Conservation (phyloP, 805 yeast species). For the Kuraishia floccosa region DNA sequence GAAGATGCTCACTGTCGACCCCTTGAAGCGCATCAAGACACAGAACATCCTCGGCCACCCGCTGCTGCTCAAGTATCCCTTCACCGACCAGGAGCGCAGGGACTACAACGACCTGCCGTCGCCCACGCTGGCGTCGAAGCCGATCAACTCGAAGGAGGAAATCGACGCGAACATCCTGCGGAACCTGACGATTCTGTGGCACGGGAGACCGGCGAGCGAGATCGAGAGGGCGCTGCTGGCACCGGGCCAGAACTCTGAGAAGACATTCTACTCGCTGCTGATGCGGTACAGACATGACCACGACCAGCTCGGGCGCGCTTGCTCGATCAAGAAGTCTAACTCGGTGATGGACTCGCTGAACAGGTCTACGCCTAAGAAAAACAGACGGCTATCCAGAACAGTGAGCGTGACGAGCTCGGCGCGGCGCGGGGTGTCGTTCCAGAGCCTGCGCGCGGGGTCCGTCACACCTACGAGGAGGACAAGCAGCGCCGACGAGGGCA, state of each 20-base stretch:
- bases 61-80: constrained; percentile 39
- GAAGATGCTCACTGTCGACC: constrained; percentile 60
- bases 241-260: constrained; percentile 20
- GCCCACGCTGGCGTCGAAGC: constrained; percentile 39
- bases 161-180: constrained; percentile 43
- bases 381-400: constrained; percentile 25
- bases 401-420: constrained; percentile 35
- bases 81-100: constrained; percentile 20
- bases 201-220: constrained; percentile 31
- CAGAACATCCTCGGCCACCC: constrained; percentile 52
- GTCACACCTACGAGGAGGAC: constrained; percentile 12
- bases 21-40: constrained; percentile 60
- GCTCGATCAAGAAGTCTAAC: constrained; percentile 1
- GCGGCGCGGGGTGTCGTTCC: constrained; percentile 35
- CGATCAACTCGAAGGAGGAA: constrained; percentile 32
- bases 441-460: constrained; percentile 15
- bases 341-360: constrained; percentile 3
- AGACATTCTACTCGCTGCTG: constrained; percentile 23
- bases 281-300: constrained; percentile 24
- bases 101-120: constrained; percentile 34
- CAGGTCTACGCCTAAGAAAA: constrained; percentile 6
- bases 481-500: constrained; percentile 5
- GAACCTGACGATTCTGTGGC: constrained; percentile 47
- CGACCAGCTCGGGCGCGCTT: constrained; percentile 4
- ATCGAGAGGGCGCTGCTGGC: constrained; percentile 16